Percentiles rank a stretch among this genome's conserved stretches.
These are phyloP conservation scores for Pythium vanterpoolii DNA, from an alignment of 352 stramenopile genomes.

Conservation along the genomic window DNA sequence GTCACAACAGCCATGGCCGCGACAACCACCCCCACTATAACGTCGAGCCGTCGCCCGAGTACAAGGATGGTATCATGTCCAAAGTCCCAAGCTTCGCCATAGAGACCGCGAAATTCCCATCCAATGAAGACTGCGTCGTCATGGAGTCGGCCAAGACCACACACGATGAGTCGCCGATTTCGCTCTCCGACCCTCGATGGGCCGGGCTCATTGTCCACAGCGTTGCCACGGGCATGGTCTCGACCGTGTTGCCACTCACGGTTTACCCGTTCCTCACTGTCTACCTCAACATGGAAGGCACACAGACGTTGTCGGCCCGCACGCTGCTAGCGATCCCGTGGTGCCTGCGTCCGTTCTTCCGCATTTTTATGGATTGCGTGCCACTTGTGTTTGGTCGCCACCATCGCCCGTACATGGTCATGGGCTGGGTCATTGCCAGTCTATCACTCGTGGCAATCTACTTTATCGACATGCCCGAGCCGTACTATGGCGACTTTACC, in stretches of 20 bases:
- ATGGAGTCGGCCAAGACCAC: not conserved
- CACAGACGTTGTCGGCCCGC: slow-evolving; percentile 48
- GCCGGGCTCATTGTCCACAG: slow-evolving; percentile 52
- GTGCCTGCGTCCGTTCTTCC: slow-evolving; percentile 47
- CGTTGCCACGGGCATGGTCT: slow-evolving; percentile 46
- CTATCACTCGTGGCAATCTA: slow-evolving; percentile 30
- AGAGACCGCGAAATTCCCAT: not conserved
- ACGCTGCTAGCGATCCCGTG: slow-evolving; percentile 49
- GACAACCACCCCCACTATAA: not conserved
- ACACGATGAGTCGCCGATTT: not conserved
- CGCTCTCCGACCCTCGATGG: slow-evolving; percentile 35
- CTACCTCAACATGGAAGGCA: slow-evolving; percentile 71
- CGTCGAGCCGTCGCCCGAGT: not conserved
- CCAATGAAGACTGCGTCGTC: not conserved
- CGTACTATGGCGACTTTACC: slow-evolving; percentile 41
- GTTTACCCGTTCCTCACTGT: slow-evolving; percentile 64
- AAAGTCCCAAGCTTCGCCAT: not conserved
- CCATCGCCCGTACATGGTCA: slow-evolving; percentile 29
- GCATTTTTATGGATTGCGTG: slow-evolving; percentile 34
- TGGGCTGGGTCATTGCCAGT: slow-evolving; percentile 43
- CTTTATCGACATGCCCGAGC: slow-evolving; percentile 37
- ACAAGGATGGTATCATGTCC: not conserved
- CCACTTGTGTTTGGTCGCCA: slow-evolving; percentile 22
- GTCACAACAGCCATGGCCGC: too few species aligned
- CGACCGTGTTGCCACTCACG: slow-evolving; percentile 43